Evolutionary conservation across 345 rosid genomes (phyloP).

Genomic region (Mercurialis annua): DNA sequence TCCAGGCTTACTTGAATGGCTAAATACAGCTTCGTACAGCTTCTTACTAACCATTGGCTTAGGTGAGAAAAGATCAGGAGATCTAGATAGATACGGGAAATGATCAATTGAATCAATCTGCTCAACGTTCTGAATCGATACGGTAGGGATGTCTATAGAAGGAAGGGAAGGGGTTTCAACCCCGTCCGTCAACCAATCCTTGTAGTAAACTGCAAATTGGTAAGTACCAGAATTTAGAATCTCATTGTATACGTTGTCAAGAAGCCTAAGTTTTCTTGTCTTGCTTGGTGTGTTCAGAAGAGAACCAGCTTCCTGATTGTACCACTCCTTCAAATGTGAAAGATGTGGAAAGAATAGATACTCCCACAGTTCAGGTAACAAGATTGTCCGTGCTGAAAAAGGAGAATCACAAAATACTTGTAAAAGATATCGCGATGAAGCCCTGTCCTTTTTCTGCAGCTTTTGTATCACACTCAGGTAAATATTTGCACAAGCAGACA

Average conservation of each 20-base stretch:
- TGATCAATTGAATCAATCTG: conserved; percentile 24
- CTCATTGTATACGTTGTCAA: conserved; percentile 52
- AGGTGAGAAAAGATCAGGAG: conserved; percentile 35
- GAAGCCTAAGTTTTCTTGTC: conserved; percentile 45
- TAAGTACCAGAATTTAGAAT: conserved; percentile 54
- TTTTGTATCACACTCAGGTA: conserved; percentile 54
- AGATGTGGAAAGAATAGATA: conserved; percentile 57
- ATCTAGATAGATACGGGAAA: conserved; percentile 35
- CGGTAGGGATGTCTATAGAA: conserved; percentile 39
- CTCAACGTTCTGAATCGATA: conserved; percentile 28
- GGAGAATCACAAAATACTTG: conserved; percentile 63
- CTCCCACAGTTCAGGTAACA: conserved; percentile 62
- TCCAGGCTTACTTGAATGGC: conserved; percentile 30
- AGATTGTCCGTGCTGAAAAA: conserved; percentile 39
- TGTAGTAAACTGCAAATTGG: conserved; percentile 60
- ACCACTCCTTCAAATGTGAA: conserved; percentile 56
- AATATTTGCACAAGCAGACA: conserved; percentile 62
- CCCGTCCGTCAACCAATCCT: conserved; percentile 61
- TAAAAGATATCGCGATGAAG: conserved; percentile 56
- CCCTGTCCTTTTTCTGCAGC: conserved; percentile 53
- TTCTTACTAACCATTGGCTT: conserved; percentile 57
- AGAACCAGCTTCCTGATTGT: conserved; percentile 48
- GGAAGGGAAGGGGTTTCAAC: conserved; percentile 55
- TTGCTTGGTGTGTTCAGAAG: conserved; percentile 31
- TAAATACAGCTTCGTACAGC: conserved; percentile 43